phyloP scores from a whole-genome alignment of 2,329 filamentous ascomycete genomes.

The Paraphoma sp. region DNA sequence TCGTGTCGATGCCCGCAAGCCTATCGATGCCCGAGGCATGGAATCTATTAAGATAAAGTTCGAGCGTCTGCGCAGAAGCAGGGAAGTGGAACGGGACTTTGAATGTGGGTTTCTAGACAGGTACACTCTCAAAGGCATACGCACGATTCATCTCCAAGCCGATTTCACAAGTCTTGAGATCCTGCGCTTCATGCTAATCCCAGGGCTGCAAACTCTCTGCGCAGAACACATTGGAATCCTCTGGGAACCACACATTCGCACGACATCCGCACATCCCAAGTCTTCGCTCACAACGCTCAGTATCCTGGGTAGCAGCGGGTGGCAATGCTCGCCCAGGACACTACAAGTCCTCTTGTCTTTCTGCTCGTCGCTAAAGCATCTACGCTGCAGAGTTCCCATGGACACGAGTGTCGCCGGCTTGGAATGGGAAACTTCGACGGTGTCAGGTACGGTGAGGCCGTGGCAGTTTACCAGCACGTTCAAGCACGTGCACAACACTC shows the following conservation, averaged over 20 bases:
- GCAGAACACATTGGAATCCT: neutral
- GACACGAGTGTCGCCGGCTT: neutral
- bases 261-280: neutral
- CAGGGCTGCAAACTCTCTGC: neutral
- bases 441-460: neutral
- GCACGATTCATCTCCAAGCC: neutral
- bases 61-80: neutral
- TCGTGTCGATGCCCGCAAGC: neutral
- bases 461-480: neutral
- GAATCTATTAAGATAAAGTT: neutral
- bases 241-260: neutral
- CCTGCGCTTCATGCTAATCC: neutral
- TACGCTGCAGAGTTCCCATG: too few species aligned
- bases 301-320: too few species aligned
- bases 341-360: too few species aligned
- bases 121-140: neutral
- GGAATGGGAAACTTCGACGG: neutral
- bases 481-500: neutral
- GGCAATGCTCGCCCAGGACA: too few species aligned
- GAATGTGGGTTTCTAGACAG: neutral
- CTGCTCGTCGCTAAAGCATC: too few species aligned
- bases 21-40: neutral
- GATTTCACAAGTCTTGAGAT: neutral
- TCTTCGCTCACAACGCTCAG: neutral
- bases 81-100: neutral